Percentiles rank a stretch among this genome's conserved stretches.
phyloP scores from a whole-genome alignment of 2,329 filamentous ascomycete species.

The Colletotrichum phormii region DNA sequence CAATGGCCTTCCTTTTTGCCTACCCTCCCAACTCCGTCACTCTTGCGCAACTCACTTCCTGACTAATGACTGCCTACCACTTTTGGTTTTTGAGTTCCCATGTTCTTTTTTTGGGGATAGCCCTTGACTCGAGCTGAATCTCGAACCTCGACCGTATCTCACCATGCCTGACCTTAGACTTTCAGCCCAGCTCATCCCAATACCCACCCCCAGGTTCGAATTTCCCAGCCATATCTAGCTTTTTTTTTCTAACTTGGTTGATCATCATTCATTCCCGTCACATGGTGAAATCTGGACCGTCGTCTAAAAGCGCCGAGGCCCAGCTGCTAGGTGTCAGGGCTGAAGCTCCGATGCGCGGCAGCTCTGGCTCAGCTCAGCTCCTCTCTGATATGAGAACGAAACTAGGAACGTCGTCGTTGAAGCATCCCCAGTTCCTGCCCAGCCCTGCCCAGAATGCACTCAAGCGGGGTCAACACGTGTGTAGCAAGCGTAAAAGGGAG shows the following conservation, averaged over 20 bases:
- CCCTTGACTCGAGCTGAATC: neutral
- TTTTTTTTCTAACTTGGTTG: neutral
- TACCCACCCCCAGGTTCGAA: neutral
- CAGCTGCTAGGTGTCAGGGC: constrained; percentile 7
- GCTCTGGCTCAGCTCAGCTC: constrained; percentile 7
- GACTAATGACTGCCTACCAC: neutral
- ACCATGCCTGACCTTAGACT: neutral
- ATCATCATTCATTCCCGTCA: neutral
- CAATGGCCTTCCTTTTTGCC: constrained; percentile 19
- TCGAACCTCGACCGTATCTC: neutral
- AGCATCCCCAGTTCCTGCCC: no score
- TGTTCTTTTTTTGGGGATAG: neutral
- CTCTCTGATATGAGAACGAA: neutral
- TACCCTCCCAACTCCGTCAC: constrained; percentile 5
- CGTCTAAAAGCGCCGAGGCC: neutral
- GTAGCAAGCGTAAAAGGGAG: neutral
- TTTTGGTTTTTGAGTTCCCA: neutral
- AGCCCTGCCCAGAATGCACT: neutral
- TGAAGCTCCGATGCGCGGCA: neutral
- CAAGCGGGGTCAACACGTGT: neutral
- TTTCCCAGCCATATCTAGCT: neutral
- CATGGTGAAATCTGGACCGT: neutral
- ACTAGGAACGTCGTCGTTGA: neutral
- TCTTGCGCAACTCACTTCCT: neutral
- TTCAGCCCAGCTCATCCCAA: neutral